Conservation (phyloP, 2,329 filamentous ascomycete species). For the Colletotrichum sp. region DNA sequence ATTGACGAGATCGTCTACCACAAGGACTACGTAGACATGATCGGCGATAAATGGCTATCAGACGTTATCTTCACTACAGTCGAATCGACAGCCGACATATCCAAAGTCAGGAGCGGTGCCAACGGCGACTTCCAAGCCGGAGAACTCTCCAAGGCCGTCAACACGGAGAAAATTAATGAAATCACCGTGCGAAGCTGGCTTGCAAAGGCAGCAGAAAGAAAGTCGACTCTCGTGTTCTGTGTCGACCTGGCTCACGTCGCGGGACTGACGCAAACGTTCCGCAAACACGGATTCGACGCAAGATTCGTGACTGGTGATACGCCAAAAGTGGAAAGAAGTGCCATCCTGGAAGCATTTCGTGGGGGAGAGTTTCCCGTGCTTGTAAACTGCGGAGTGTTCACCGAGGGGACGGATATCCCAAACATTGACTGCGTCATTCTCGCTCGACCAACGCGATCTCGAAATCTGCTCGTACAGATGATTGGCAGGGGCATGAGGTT, state of each 20-base stretch:
- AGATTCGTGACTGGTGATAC: conserved; percentile 88
- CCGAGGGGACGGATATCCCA: conserved; percentile 96
- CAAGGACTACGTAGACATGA: conserved; percentile 72
- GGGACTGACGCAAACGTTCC: conserved; percentile 77
- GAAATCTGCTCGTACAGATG: conserved; percentile 97
- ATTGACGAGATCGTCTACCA: conserved; percentile 98
- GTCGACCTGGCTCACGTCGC: conserved; percentile 86
- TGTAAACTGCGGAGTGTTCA: conserved; percentile 95
- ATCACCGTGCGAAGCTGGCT: conserved; percentile 88
- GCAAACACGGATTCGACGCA: conserved; percentile 79
- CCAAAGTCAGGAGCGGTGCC: conserved; percentile 65
- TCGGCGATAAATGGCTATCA: conserved; percentile 89
- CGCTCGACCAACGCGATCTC: conserved; percentile 85
- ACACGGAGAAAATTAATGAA: conserved; percentile 81
- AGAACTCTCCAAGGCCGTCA: conserved; percentile 83
- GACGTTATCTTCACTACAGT: conserved; percentile 96
- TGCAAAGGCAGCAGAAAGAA: conserved; percentile 72
- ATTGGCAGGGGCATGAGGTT: conserved; percentile 93
- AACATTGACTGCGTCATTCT: conserved; percentile 95
- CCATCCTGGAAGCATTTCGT: conserved; percentile 78
- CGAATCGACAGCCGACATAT: conserved; percentile 80
- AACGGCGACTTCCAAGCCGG: conserved; percentile 81
- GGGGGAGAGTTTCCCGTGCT: conserved; percentile 82
- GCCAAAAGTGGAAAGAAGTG: conserved; percentile 67
- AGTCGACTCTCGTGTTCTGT: conserved; percentile 92